Evolutionary conservation across 1,284 basidiomycete genomes (phyloP), one percentile per base, ranked within the genome.

Genomic region (Testicularia cyperi): DNA sequence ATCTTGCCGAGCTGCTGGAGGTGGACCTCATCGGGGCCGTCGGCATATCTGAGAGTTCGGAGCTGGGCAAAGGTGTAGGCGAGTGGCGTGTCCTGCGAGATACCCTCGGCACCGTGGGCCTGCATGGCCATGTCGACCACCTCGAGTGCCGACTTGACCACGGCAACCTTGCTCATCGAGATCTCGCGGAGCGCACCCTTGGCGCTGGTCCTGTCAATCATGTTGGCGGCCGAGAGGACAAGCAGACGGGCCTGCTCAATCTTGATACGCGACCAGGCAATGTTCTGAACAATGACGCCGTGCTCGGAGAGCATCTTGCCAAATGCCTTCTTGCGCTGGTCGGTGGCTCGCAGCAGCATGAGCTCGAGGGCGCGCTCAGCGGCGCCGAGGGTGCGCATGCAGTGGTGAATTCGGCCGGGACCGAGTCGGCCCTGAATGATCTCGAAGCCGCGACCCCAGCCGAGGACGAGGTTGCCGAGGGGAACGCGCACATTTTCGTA

Each of bases 351-450:
- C 60, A 86, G 83, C 35, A 98, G 82, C 84, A 97, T 86, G 36
- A 89, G 80, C 71, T 96, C 90, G 47, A 97, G 80, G 1, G 94
- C 88, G 20, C 84, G 82, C 54, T 87, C 85, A 1, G 92, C 95
- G 19, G 84, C 83, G 30, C 94, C 94, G 54, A 98, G 88, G 16
- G 90, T 89, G 34, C 94, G 86, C 94, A 98, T 98, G 81, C 57
- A 64, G 78, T 98, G 94, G 77, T 97, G 94, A 68, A 97, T 88
- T 45, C 95, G 86, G 19, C 94, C 94, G 45, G 94, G 94, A 34
- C 92, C 94, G 42, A 98, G 85, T 68, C 94, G 87, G 25, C 92
- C 94, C 83, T 97, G 94, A 61, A 97, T 92, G 70, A 98, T 95
- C 84, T 90, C 92, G 62, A 96, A 96, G 19, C 92, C 92, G 60